A percentile compares a stretch with the other conserved stretches of the same genome.
phyloP scores from a whole-genome alignment of 352 stramenopile species.

The Phytophthora idaei region DNA sequence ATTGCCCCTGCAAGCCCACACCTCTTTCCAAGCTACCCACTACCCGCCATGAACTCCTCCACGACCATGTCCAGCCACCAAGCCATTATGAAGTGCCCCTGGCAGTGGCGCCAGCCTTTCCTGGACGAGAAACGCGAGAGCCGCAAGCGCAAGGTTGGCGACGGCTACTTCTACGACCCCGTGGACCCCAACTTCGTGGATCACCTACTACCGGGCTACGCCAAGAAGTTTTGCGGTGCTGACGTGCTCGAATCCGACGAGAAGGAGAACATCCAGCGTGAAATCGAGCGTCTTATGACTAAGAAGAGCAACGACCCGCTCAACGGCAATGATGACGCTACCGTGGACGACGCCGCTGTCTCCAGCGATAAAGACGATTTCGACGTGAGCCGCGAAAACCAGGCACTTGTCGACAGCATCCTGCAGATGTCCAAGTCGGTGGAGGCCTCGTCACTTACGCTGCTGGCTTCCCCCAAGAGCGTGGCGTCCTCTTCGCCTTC shows the following conservation, averaged over 20 bases:
- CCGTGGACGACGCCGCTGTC: slow-evolving; percentile 21
- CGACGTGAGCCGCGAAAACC: slow-evolving; percentile 60
- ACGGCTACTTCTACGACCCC: slow-evolving; percentile 85
- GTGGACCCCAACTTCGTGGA: slow-evolving; percentile 88
- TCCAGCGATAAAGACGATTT: slow-evolving; percentile 29
- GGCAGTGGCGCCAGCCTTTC: slow-evolving; percentile 88
- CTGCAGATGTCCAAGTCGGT: slow-evolving; percentile 79
- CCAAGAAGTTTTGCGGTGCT: slow-evolving; percentile 79
- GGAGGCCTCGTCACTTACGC: slow-evolving; percentile 52
- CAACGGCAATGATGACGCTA: slow-evolving; percentile 32
- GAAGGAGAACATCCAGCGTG: slow-evolving; percentile 81
- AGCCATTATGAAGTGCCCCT: slow-evolving; percentile 89
- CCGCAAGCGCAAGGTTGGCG: slow-evolving; percentile 84
- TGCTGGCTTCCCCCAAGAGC: slow-evolving; percentile 69
- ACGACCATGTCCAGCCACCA: slow-evolving; percentile 67
- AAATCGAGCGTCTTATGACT: slow-evolving; percentile 83
- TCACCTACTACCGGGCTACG: slow-evolving; percentile 76
- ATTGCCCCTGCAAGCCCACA: slow-evolving; percentile 12
- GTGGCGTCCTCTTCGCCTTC: slow-evolving; percentile 57
- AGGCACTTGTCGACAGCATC: slow-evolving; percentile 77
- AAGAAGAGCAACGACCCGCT: slow-evolving; percentile 64
- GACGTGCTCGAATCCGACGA: slow-evolving; percentile 75
- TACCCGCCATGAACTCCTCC: slow-evolving; percentile 53
- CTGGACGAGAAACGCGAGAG: slow-evolving; percentile 82
- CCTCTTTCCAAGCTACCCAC: not conserved